phyloP scores from a whole-genome alignment of 805 yeast genomes.

The Jamesozyma gamospora region DNA sequence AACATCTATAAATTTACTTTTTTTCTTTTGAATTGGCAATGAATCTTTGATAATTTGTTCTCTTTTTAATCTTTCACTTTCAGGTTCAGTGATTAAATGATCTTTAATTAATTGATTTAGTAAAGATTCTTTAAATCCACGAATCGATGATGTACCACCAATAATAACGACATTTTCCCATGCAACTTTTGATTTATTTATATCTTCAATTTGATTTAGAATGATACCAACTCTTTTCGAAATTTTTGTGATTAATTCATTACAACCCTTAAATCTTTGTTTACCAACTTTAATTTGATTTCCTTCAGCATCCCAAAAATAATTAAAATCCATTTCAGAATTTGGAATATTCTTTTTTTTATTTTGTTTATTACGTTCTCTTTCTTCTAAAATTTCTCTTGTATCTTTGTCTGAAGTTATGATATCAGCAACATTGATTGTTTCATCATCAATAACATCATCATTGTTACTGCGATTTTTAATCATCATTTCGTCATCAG shows the following conservation, averaged over 20 bases:
- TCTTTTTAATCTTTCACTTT: slow-evolving; percentile 18
- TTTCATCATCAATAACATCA: slow-evolving; percentile 52
- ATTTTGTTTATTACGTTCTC: slow-evolving; percentile 41
- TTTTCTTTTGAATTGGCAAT: slow-evolving; percentile 23
- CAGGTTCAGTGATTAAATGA: slow-evolving; percentile 37
- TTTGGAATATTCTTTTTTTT: slow-evolving; percentile 37
- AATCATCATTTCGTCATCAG: slow-evolving; percentile 51
- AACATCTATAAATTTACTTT: slow-evolving; percentile 14
- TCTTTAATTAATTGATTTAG: slow-evolving; percentile 47
- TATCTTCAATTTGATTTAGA: slow-evolving; percentile 50
- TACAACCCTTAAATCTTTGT: slow-evolving; percentile 79
- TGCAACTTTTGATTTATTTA: slow-evolving; percentile 65
- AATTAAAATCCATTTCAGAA: slow-evolving; percentile 61
- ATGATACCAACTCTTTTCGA: slow-evolving; percentile 45
- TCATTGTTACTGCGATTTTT: slow-evolving; percentile 38
- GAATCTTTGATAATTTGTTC: slow-evolving; percentile 26
- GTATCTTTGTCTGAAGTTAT: slow-evolving; percentile 65
- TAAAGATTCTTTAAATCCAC: slow-evolving; percentile 67
- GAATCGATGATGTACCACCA: slow-evolving; percentile 68
- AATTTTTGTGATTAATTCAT: slow-evolving; percentile 45
- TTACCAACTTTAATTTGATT: slow-evolving; percentile 63
- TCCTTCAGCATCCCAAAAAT: slow-evolving; percentile 53
- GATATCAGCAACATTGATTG: slow-evolving; percentile 80
- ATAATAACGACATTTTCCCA: slow-evolving; percentile 74
- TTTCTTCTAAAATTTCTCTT: slow-evolving; percentile 56